Base-by-base conservation (phyloP, 257 asterid species). In the Solanum sejunctum region DNA sequence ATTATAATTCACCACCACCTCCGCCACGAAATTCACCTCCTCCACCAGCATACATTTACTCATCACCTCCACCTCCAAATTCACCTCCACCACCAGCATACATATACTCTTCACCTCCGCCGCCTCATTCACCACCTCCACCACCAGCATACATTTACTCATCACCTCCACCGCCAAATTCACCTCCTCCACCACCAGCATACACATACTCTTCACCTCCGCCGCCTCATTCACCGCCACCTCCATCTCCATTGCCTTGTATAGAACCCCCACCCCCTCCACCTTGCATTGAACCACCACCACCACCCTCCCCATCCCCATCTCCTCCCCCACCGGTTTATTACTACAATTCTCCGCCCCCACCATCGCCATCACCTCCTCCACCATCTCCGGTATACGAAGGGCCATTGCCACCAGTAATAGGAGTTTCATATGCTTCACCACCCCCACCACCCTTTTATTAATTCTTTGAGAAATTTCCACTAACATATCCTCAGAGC, bases 391-490 rank as follows among this genome's bases (percentile, higher is more conserved):
- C 88, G 10, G 89, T 90, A 64, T 94, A 92, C 61, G 93, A 91
- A 90, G 98, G 97, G 67, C 98, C 98, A 57, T 83, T 94, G 87
- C 97, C 98, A 84, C 98, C 98, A 1, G 84, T 93, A 16, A 54
- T 57, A 16, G 95, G 95, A 57, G 91, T 93, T 20, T 90, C 97
- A 58, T 93, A 95, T 64, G 98, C 98, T 26, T 95, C 98, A 55
- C 98, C 98, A 20, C 98, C 98, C 0, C 98, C 98, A 45, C 98
- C 98, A 26, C 97, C 98, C 89, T 93, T 84, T 85, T 95, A 95
- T 90, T 95, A 92, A 95, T 92, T 95, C 93, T 91, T 93, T 93
- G 82, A 89, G 84, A 89, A 87, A 83, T 85, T 82, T 92, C 88
- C 87, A 90, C 94, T 86, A 87, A 87, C 90, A 87, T 67, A 81